Conservation (phyloP, 2,329 filamentous ascomycete species). For the Aciculosporium take region DNA sequence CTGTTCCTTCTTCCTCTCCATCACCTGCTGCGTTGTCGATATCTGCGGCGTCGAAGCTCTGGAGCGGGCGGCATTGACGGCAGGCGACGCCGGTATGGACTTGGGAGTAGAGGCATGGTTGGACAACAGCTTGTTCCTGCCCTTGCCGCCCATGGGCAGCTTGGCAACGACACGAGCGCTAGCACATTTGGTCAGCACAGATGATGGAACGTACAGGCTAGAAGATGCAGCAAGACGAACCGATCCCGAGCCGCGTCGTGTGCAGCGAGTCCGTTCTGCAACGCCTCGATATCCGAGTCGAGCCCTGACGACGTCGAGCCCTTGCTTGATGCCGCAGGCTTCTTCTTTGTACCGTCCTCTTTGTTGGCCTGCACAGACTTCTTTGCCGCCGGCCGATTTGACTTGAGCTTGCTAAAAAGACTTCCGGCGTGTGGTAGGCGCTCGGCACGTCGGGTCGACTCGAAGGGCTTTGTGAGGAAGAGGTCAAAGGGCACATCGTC, state of each 20-base stretch:
- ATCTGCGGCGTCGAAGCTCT: conserved; percentile 35
- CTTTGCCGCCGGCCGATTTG: conserved; percentile 7
- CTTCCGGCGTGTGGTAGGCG: conserved; percentile 37
- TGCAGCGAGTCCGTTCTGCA: conserved; percentile 28
- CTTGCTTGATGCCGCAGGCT: conserved; percentile 18
- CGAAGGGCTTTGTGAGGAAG: conserved; percentile 38
- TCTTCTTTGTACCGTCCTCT: conserved; percentile 16
- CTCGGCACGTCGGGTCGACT: conserved; percentile 30
- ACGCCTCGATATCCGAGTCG: conserved; percentile 35
- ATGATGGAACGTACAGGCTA: neutral
- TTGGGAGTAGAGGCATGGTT: conserved; percentile 23
- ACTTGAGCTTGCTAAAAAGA: conserved; percentile 30
- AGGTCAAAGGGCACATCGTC: conserved; percentile 40
- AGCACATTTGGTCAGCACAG: conserved; percentile 15
- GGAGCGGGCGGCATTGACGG: conserved; percentile 38
- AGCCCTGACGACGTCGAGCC: conserved; percentile 25
- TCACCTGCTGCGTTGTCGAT: conserved; percentile 35
- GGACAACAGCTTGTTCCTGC: conserved; percentile 29
- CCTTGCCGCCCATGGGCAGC: conserved; percentile 19
- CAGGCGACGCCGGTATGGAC: conserved; percentile 39
- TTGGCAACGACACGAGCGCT: conserved; percentile 23
- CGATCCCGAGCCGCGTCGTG: conserved; percentile 22
- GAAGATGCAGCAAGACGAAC: conserved; percentile 13
- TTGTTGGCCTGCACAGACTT: conserved; percentile 18
- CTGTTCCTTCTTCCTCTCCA: conserved; percentile 39